These are phyloP conservation scores for Plectosphaerella plurivora DNA, from an alignment of 2,329 filamentous ascomycete genomes.

Conservation along the genomic window DNA sequence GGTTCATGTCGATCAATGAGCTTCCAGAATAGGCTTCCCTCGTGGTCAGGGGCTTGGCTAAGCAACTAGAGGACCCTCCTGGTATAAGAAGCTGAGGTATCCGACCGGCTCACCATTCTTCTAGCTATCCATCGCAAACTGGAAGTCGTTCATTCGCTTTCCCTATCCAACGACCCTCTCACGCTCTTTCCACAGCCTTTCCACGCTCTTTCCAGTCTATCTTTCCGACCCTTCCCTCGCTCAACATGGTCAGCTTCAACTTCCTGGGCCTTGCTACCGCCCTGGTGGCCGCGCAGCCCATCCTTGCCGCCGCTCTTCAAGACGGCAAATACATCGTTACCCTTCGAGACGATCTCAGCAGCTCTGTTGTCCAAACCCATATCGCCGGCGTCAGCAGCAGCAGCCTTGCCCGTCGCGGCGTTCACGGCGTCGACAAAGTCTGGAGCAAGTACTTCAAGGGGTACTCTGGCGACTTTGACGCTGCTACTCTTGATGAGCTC, in stretches of 20 bases:
- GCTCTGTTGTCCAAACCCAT: constrained; percentile 19
- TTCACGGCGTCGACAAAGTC: constrained; percentile 7
- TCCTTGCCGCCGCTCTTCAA: constrained; percentile 16
- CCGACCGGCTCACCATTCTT: too few species aligned
- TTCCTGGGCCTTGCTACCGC: not conserved
- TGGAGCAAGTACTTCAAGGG: constrained; percentile 29
- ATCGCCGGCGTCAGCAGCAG: constrained; percentile 24
- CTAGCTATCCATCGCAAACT: too few species aligned
- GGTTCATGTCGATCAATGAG: too few species aligned
- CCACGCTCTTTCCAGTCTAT: too few species aligned
- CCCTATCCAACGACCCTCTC: too few species aligned
- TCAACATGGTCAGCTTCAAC: not conserved
- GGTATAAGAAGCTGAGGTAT: too few species aligned
- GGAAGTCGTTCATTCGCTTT: too few species aligned
- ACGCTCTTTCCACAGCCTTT: too few species aligned
- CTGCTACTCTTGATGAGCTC: constrained; percentile 27
- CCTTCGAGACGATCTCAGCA: constrained; percentile 27
- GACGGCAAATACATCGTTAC: constrained; percentile 40
- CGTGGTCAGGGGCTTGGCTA: too few species aligned
- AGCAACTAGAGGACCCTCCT: too few species aligned
- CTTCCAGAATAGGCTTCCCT: too few species aligned
- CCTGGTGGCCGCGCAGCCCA: constrained; percentile 2
- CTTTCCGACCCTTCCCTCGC: too few species aligned
- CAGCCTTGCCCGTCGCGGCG: constrained; percentile 23
- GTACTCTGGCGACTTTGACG: constrained; percentile 38